Base-by-base conservation (phyloP, 2,329 filamentous ascomycete genomes). In the Aspergillus neoniger region DNA sequence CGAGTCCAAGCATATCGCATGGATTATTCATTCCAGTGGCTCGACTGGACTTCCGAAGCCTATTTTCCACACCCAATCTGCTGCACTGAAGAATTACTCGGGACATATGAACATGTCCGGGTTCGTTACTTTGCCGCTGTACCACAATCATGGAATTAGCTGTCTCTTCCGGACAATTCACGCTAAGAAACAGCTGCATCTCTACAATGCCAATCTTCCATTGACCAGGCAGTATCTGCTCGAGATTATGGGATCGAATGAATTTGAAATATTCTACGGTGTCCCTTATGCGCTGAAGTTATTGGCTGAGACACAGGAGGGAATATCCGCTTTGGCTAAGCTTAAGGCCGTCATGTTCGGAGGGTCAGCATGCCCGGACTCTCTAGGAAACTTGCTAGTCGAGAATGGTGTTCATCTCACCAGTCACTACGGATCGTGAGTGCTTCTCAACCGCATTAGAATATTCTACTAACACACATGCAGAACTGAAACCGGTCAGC, bases 201-300 rank as follows among this genome's bases (percentile, higher is more conserved):
- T 88, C 47, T 85, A 82, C 68, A 87, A 84, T 62, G 81, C 83
- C 2, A 75, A 76, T 1, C 67, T 87, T 2, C 86, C 86, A 0
- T 70, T 88, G 3, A 86, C 86, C 0, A 76, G 75, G 2, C 74
- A 77, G n/a, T 76, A 80, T 15, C 72, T 87, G 1, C 71, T 83
- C 1, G 69, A 74, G 5, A 79, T 79, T 10, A 77, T 86, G 65
- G 64, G 72, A 7, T 70, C 69, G 7, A 69, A 79, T 58, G 63
- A 79, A 17, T 79, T 81, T 0, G 80, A 88, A 56, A 81, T 84
- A 19, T 82, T 89, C 32, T 82, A 87, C 59, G 82, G 79, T 2
- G 87, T 90, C 0, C 87, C 88, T 0, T 90, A 89, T 64, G 82
- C 85, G 0, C 71, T 90, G 17, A 89, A 89, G 67, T 74, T 90